Base-by-base conservation (phyloP, 2,329 filamentous ascomycete species). In the Monosporascus sp. region DNA sequence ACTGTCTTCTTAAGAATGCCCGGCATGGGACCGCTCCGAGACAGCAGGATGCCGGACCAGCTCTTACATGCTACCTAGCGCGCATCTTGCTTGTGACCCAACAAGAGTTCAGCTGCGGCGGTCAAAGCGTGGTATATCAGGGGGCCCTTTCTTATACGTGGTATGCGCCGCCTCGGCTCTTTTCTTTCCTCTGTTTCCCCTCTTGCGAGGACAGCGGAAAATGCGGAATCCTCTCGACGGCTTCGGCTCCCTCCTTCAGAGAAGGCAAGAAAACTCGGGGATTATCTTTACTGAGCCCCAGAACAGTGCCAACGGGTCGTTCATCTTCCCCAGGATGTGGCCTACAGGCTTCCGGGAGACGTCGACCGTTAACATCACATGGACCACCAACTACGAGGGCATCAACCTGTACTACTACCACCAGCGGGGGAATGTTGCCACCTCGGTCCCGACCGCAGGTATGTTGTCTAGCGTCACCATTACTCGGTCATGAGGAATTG, bases 361-460 rank as follows among this genome's bases (percentile, higher is more conserved):
- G 6, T 51, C 48, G 2, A 20, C 43, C 14, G 48, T 54, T 43
- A 54, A 54, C 24, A 54, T 54, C 48, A 38, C 48, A 26, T 51
- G 48, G 48, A 41, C 20, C 7, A 51, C 43, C n/a, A 51, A 9
- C 3, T 54, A 51, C 27, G 19, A 52, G 40, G 40, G 24, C 37
- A 41, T 52, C 49, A 49, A 48, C 24, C 44, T 54, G 14, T 54
- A 54, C 41, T 51, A 47, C 26, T 54, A 51, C 31, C 52, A 51
- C 31, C 52, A 54, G 43, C 20, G 20, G 24, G 48, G 49, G 19
- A 51, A 54, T 26, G 48, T 51, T 26, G 52, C 48, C 14, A 31
- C 31, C 24, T 51, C 52, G 6, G 43, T 45, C 27, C 52, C 48
- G 37, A 24, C 51, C 20, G 31, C 52, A 19, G 48, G 52, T 48